These are phyloP conservation scores for Solanum peruvianum DNA, from an alignment of 257 asterid species.

Conservation along the genomic window DNA sequence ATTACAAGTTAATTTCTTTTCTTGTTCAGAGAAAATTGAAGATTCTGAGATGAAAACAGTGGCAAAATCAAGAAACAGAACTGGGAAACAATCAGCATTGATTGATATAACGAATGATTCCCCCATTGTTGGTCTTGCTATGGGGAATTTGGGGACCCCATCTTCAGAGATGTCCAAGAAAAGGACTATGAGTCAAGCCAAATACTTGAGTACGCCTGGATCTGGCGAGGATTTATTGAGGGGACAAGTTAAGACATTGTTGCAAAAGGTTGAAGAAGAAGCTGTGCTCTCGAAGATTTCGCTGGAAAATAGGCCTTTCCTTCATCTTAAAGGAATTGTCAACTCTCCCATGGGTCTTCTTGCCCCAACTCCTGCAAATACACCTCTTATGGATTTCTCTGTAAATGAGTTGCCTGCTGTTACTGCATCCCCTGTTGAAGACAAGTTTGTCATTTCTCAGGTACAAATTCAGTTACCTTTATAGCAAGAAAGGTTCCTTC, in stretches of 20 bases:
- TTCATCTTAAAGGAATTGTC: slow-evolving; percentile 33
- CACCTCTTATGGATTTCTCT: slow-evolving; percentile 45
- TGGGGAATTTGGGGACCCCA: slow-evolving; percentile 61
- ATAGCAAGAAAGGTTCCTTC: not conserved
- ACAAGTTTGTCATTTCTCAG: slow-evolving; percentile 38
- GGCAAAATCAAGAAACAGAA: slow-evolving; percentile 29
- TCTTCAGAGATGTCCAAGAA: slow-evolving; percentile 70
- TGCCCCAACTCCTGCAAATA: slow-evolving; percentile 89
- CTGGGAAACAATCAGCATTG: slow-evolving; percentile 49
- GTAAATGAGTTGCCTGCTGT: slow-evolving; percentile 3
- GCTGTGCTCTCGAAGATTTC: slow-evolving; percentile 43
- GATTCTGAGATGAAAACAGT: slow-evolving; percentile 27
- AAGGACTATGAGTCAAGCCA: slow-evolving; percentile 12
- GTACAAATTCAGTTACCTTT: slow-evolving; percentile 1
- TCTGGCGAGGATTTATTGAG: slow-evolving; percentile 93
- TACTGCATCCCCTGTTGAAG: slow-evolving; percentile 25
- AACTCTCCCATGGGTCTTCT: slow-evolving; percentile 44
- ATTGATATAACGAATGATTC: slow-evolving; percentile 88
- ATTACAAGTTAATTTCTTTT: not conserved
- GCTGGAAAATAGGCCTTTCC: slow-evolving; percentile 26
- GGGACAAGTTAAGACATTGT: slow-evolving; percentile 74
- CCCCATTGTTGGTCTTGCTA: slow-evolving; percentile 90
- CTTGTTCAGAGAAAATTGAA: slow-evolving; percentile 39
- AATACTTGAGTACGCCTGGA: slow-evolving; percentile 39
- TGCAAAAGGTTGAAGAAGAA: slow-evolving; percentile 92